These are phyloP conservation scores for Boletales sp. DNA, from an alignment of 768 basidiomycete genomes.

Conservation along the genomic window DNA sequence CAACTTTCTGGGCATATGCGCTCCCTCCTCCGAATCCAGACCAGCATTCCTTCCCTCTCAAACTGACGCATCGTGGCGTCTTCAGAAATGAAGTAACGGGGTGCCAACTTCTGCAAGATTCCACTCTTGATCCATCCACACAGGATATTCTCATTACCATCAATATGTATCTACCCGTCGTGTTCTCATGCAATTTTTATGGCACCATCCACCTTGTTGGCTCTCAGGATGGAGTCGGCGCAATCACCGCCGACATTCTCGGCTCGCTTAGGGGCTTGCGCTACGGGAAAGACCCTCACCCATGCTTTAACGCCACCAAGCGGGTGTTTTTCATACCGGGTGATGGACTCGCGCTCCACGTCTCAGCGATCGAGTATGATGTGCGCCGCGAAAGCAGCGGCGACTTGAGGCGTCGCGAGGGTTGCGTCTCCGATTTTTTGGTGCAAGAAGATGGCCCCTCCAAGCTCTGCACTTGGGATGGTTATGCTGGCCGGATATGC, in stretches of 20 bases:
- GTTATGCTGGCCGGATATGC: slow-evolving; percentile 18
- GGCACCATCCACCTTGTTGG: slow-evolving; percentile 10
- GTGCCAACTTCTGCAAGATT: slow-evolving; percentile 10
- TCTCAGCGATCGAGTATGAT: slow-evolving; percentile 14
- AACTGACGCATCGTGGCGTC: slow-evolving; percentile 9
- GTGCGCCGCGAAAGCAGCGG: neutral
- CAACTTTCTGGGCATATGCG: slow-evolving; percentile 9
- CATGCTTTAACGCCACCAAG: slow-evolving; percentile 10
- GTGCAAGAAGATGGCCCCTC: no score
- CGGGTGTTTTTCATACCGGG: slow-evolving; percentile 3
- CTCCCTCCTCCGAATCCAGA: neutral
- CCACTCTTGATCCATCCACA: slow-evolving; percentile 1
- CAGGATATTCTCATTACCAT: slow-evolving; percentile 11
- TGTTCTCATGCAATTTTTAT: neutral
- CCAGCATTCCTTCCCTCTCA: neutral
- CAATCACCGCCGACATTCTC: slow-evolving; percentile 3
- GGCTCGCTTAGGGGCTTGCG: neutral
- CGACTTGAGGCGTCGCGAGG: no score
- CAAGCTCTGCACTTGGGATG: slow-evolving; percentile 10
- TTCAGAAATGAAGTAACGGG: neutral
- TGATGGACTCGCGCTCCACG: neutral
- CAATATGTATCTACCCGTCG: neutral
- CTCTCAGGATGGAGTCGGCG: neutral
- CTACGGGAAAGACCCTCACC: neutral
- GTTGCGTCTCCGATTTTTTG: no score